A percentile compares a stretch with the other conserved stretches of the same genome.
Evolutionary conservation across 305 asterid species (phyloP).

Genomic region (Plantago coronopus): DNA sequence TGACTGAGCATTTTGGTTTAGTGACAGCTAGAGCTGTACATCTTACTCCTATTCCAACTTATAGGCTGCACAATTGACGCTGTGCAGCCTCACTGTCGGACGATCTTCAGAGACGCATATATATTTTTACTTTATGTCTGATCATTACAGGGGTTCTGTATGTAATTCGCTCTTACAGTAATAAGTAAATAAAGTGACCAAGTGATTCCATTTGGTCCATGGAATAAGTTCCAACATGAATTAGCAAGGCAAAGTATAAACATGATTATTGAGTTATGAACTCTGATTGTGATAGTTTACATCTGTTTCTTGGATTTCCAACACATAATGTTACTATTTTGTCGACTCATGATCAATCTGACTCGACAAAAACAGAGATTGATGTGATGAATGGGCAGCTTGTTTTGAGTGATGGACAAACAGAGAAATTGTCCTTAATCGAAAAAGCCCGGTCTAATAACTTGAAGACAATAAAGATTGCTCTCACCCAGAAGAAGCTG

Average conservation of each 20-base stretch:
- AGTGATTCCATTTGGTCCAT: too few species aligned
- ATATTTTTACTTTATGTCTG: too few species aligned
- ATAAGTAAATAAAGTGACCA: too few species aligned
- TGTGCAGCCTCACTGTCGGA: too few species aligned
- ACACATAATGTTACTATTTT: conserved; percentile 11
- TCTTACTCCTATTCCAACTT: conserved; percentile 24
- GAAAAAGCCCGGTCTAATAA: conserved; percentile 87
- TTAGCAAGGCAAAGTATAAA: too few species aligned
- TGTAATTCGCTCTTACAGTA: too few species aligned
- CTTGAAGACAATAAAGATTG: conserved; percentile 67
- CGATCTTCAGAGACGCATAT: too few species aligned
- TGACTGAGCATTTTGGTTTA: conserved; percentile 22
- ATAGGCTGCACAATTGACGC: not conserved
- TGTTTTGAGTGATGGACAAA: conserved; percentile 40
- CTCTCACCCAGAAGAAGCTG: conserved; percentile 58
- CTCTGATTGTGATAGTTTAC: too few species aligned
- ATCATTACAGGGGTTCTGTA: too few species aligned
- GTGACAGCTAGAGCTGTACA: conserved; percentile 21
- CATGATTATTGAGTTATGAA: too few species aligned
- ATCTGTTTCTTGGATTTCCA: too few species aligned
- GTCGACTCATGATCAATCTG: conserved; percentile 30
- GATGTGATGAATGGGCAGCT: conserved; percentile 44
- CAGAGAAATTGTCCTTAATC: conserved; percentile 56
- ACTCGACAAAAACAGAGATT: conserved; percentile 21
- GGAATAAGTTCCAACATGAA: too few species aligned